Evolutionary conservation across 768 basidiomycete genomes (phyloP), one percentile per base, ranked within the genome.

Genomic region (Lentinula edodes): DNA sequence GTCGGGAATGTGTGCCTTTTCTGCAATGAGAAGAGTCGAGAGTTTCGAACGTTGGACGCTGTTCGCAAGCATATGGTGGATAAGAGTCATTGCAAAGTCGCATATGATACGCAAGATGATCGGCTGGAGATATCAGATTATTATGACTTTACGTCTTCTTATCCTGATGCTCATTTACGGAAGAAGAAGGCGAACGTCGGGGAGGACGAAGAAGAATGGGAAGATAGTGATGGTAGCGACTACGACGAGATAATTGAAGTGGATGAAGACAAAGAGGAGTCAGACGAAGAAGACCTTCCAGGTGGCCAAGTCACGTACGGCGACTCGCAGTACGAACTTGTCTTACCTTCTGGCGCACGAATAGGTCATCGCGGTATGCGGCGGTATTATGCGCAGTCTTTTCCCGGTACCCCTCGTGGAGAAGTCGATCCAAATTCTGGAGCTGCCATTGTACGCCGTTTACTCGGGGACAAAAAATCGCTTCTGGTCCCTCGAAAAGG

Each of bases 61-160:
- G 95, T 93, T 5, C 80, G 95, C 66, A 92, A 91, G 69, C 97
- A 99, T 71, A 99, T 99, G 97, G 63, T 85, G 43, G 95, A 95
- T 79, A 98, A 98, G 76, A 82, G 84, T 61, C 97, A 99, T 69
- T 98, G 95, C 82, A 98, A 97, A 75, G 86, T 99, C 65, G 90
- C 92, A 0, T 98, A 96, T 73, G 92, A 94, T 62, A 75, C 82
- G 1, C 87, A 91, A 66, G 70, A 76, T 42, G 93, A 98, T 69
- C 83, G 87, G 45, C 83, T 95, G 57, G 95, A 96, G 66, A 65
- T 96, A 5, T 91, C 94, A 0, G 95, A 98, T 66, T 98, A 80
- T 70, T 99, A 98, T 76, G 94, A 97, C 73, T 98, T 96, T 72
- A 81, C 87, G 0, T 72, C 79, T 0, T 93, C 90, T 10, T 96